Evolutionary conservation across 441 rosid species (phyloP).

Genomic region (Corymbia calophylla): DNA sequence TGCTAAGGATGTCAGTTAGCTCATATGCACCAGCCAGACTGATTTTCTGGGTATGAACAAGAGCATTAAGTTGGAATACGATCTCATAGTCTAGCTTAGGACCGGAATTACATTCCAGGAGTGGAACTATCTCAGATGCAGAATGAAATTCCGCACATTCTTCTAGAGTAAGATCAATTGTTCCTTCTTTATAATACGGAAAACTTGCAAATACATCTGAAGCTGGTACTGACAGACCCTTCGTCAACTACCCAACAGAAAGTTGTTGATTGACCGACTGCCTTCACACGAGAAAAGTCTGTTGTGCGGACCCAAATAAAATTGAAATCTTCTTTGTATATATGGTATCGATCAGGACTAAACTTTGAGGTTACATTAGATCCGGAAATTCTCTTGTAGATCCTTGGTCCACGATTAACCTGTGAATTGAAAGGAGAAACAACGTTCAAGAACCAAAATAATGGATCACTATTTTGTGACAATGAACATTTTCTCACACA

Average conservation of each 20-base stretch:
- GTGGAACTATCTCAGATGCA: conserved; percentile 53
- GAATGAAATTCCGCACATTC: conserved; percentile 38
- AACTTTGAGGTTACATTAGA: conserved; percentile 49
- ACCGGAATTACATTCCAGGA: conserved; percentile 28
- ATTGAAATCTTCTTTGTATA: conserved; percentile 81
- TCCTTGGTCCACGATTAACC: conserved; percentile 66
- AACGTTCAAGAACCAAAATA: neutral
- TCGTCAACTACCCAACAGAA: conserved; percentile 53
- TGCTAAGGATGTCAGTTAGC: conserved; percentile 36
- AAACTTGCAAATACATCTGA: conserved; percentile 38
- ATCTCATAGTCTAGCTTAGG: conserved; percentile 52
- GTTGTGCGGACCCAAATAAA: conserved; percentile 82
- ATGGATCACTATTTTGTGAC: neutral
- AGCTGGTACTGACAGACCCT: conserved; percentile 22
- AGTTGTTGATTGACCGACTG: conserved; percentile 60
- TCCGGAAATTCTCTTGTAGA: conserved; percentile 56
- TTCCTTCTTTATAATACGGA: conserved; percentile 45
- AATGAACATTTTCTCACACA: neutral
- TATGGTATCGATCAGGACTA: conserved; percentile 45
- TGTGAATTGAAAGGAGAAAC: conserved; percentile 17
- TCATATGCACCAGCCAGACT: conserved; percentile 52
- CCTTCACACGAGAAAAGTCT: conserved; percentile 53
- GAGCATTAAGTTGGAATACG: conserved; percentile 71
- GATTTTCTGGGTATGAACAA: conserved; percentile 73
- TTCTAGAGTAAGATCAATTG: conserved; percentile 23